phyloP scores from a whole-genome alignment of 805 yeast genomes.

The Yamadazyma insecticola region DNA sequence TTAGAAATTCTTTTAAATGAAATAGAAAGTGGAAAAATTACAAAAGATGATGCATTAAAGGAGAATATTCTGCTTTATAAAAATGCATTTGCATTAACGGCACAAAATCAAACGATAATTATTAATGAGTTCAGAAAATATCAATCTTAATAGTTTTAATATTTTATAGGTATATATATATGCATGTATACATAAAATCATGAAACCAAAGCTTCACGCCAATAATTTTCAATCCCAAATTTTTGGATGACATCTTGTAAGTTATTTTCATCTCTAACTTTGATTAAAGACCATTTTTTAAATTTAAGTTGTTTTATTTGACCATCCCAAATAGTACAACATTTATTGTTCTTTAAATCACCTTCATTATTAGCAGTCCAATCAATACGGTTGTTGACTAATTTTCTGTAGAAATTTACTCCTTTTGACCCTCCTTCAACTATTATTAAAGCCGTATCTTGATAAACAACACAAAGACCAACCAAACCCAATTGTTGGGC shows the following conservation, averaged over 20 bases:
- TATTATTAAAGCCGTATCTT: slow-evolving; percentile 52
- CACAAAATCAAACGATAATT: slow-evolving; percentile 30
- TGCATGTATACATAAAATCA: no score
- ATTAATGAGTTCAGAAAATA: slow-evolving; percentile 10
- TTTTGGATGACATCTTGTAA: slow-evolving; percentile 44
- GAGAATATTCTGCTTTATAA: slow-evolving; percentile 55
- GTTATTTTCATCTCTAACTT: slow-evolving; percentile 47
- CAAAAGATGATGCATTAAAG: slow-evolving; percentile 49
- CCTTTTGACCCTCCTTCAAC: slow-evolving; percentile 71
- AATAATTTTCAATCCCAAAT: slow-evolving; percentile 56
- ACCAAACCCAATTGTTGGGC: slow-evolving; percentile 66
- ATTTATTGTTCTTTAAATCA: slow-evolving; percentile 41
- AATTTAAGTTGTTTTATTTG: slow-evolving; percentile 50
- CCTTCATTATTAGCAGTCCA: slow-evolving; percentile 49
- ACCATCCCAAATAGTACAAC: slow-evolving; percentile 69
- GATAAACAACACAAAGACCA: slow-evolving; percentile 55
- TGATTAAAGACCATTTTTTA: slow-evolving; percentile 64
- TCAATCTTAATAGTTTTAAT: no score
- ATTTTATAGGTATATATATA: no score
- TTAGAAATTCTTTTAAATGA: slow-evolving; percentile 63
- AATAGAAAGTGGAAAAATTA: slow-evolving; percentile 61
- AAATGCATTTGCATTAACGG: slow-evolving; percentile 50
- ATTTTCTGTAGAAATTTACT: slow-evolving; percentile 56
- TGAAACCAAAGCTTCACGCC: slow-evolving; percentile 54
- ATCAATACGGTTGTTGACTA: slow-evolving; percentile 56